These are phyloP conservation scores for Parastagonospora nodorum DNA, from an alignment of 2,329 filamentous ascomycete species.

Conservation along the genomic window DNA sequence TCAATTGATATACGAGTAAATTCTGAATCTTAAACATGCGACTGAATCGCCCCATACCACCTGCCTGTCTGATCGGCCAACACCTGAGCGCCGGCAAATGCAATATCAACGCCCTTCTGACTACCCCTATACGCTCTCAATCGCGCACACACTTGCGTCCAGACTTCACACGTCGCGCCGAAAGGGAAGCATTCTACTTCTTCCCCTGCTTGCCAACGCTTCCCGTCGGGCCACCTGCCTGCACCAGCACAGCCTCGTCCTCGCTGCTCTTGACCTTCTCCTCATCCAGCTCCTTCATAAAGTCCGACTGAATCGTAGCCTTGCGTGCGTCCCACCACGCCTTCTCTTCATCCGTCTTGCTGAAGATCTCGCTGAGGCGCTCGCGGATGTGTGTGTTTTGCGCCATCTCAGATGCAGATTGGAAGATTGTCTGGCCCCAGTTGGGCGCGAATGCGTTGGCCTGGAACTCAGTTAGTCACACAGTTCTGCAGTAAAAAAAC, in stretches of 20 bases:
- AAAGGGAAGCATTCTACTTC: slow-evolving; percentile 34
- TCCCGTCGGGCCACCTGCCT: slow-evolving; percentile 10
- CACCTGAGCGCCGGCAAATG: slow-evolving; percentile 2
- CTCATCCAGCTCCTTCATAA: slow-evolving; percentile 83
- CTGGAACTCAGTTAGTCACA: slow-evolving; percentile 52
- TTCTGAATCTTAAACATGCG: not conserved
- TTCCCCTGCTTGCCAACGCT: slow-evolving; percentile 9
- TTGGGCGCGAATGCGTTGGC: slow-evolving; percentile 86
- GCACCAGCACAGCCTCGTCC: slow-evolving; percentile 22
- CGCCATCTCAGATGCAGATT: slow-evolving; percentile 94
- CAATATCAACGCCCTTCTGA: not conserved
- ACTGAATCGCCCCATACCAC: not conserved
- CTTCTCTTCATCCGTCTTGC: slow-evolving; percentile 73
- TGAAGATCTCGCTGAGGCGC: slow-evolving; percentile 75
- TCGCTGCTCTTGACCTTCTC: slow-evolving; percentile 46
- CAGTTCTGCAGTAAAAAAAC: no score
- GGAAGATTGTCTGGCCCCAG: slow-evolving; percentile 96
- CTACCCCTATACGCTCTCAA: not conserved
- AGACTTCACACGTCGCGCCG: not conserved
- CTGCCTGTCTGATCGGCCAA: not conserved
- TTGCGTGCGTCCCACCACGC: slow-evolving; percentile 91
- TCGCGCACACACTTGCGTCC: not conserved
- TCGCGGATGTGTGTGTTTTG: slow-evolving; percentile 79
- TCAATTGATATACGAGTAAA: slow-evolving; percentile 28
- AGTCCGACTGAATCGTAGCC: slow-evolving; percentile 72